Base-by-base conservation (phyloP, 352 stramenopile genomes). In the Pythium rhizo-oryzae region DNA sequence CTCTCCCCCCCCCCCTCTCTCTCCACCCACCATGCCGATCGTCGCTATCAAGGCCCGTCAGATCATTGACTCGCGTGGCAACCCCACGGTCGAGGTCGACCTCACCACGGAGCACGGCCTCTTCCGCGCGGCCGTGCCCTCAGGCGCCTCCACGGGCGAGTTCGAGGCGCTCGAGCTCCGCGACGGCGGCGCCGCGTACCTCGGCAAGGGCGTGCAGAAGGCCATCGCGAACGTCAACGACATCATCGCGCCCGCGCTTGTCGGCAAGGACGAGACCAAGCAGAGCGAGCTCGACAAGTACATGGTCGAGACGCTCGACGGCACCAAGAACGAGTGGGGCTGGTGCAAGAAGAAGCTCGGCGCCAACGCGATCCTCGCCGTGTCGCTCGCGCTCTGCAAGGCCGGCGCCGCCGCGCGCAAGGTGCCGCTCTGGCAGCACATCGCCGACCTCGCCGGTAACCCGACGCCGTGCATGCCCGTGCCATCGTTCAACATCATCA, bases 401-500 rank as follows among this genome's bases (percentile, higher is more conserved):
- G 98, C 96, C 56, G 98, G 96, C 69, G 98, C 98, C 43, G 97
- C 92, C 33, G 86, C 94, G 61, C 98, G 96, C 72, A 96, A 97
- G 67, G 85, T 99, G 66, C 97, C 98, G 41, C 85, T 99, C 51
- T 99, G 97, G 89, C 82, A 98, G 82, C 97, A 99, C 87, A 99
- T 99, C 80, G 97, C 97, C 46, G 91, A 99, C 75, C 88, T 99
- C 66, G 96, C 97, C 19, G 97, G 97, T 80, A 99, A 99, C 85
- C 90, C 81, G 46, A 91, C 90, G 35, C 91, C 91, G 69, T 91
- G 81, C 74, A 88, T 99, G 67, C 98, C 98, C 18, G 96, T 99
- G 73, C 97, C 98, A 46, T 98, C 94, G 75, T 99, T 99, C 89
- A 99, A 99, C 85, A 98, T 99, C 49, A 99, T 99, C 83, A 99